These are phyloP conservation scores for Lasiodiplodia sp. DNA, from an alignment of 2,329 filamentous ascomycete species.

Conservation along the genomic window DNA sequence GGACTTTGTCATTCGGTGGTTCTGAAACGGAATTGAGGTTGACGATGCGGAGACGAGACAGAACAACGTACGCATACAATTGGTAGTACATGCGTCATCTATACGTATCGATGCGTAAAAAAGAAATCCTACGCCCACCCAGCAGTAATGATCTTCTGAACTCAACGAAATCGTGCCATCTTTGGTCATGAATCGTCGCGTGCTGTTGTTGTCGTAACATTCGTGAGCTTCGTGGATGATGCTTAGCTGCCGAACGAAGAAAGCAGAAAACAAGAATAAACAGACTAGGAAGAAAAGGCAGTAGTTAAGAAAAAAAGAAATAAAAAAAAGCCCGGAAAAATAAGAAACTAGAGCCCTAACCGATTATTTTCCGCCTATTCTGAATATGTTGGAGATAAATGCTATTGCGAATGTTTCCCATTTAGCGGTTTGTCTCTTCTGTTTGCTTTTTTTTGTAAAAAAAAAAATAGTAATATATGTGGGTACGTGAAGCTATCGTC, in stretches of 20 bases:
- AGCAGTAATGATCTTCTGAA: neutral
- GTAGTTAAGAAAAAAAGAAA: neutral
- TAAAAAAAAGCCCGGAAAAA: neutral
- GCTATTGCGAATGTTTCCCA: no score
- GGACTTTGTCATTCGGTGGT: no score
- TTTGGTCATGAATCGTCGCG: constrained; percentile 26
- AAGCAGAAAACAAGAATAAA: neutral
- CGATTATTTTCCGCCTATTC: constrained; percentile 10
- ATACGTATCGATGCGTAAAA: no score
- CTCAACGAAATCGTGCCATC: constrained; percentile 10
- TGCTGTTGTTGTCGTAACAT: constrained; percentile 27
- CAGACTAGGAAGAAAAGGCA: neutral
- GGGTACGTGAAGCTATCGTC: no score
- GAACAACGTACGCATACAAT: no score
- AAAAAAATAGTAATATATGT: no score
- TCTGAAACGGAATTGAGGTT: no score
- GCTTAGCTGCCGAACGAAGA: constrained; percentile 11
- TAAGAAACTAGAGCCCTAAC: constrained; percentile 11
- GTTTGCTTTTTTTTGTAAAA: no score
- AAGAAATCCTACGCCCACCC: constrained; percentile 5
- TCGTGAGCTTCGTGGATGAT: constrained; percentile 27
- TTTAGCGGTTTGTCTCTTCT: no score
- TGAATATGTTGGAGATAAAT: no score
- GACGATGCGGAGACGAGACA: no score
- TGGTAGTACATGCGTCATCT: no score